A percentile compares a stretch with the other conserved stretches of the same genome.
phyloP scores from a whole-genome alignment of 352 stramenopile genomes.

The Discostella stelligera region DNA sequence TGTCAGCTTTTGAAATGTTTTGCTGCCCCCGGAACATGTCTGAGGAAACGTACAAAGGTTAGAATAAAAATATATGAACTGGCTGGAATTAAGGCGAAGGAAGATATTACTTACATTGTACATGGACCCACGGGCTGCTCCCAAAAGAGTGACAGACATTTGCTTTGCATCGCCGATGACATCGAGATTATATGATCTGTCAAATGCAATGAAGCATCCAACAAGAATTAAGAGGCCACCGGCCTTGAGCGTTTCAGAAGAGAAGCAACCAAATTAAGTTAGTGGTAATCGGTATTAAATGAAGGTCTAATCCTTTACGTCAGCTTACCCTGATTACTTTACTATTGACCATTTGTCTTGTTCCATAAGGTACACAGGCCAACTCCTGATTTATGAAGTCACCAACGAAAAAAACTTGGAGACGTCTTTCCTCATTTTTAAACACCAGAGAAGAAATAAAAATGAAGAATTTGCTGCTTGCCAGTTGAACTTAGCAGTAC shows the following conservation, averaged over 20 bases:
- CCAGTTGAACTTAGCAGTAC: no score
- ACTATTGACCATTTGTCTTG: slow-evolving; percentile 51
- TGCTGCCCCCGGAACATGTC: slow-evolving; percentile 37
- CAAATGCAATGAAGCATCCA: slow-evolving; percentile 29
- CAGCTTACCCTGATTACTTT: slow-evolving; percentile 50
- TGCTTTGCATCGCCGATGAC: slow-evolving; percentile 19
- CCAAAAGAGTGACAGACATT: slow-evolving; percentile 21
- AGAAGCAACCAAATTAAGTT: neutral
- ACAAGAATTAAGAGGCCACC: slow-evolving; percentile 42
- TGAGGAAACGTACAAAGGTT: neutral
- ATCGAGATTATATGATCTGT: slow-evolving; percentile 30
- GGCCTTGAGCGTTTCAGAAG: slow-evolving; percentile 11
- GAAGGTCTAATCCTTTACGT: neutral
- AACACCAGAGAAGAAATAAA: neutral
- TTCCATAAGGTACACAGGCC: no score
- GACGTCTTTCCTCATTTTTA: neutral
- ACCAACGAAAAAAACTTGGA: neutral
- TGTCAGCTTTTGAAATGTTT: slow-evolving; percentile 50
- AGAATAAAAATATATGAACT: neutral
- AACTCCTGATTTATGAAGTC: neutral
- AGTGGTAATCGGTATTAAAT: neutral
- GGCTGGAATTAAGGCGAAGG: neutral
- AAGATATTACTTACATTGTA: slow-evolving; percentile 72
- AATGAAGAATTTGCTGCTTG: slow-evolving; percentile 1
- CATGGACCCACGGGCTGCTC: slow-evolving; percentile 56